These are phyloP conservation scores for Pseudocercospora fuligena DNA, from an alignment of 2,329 filamentous ascomycete genomes.

Conservation along the genomic window DNA sequence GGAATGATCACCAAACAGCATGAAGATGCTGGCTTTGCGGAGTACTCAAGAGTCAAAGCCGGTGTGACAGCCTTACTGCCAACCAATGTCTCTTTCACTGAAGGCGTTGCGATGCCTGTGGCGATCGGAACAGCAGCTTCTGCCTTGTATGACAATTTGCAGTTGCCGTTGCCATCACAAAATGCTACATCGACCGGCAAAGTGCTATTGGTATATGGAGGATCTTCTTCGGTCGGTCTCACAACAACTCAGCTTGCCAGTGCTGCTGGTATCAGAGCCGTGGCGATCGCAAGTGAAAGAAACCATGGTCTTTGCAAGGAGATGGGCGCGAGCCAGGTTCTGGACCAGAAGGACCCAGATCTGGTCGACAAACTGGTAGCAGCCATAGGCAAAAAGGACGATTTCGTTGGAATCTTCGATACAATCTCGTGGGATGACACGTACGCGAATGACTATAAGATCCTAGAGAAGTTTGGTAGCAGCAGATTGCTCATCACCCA, in stretches of 20 bases:
- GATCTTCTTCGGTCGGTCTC: constrained; percentile 35
- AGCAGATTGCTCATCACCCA: constrained; percentile 10
- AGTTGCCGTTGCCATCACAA: constrained; percentile 33
- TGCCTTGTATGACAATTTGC: constrained; percentile 2
- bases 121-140: constrained; percentile 9
- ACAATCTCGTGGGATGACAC: constrained; percentile 14
- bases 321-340: constrained; percentile 34
- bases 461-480: constrained; percentile 14
- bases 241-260: constrained; percentile 37
- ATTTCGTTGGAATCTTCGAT: constrained; percentile 10
- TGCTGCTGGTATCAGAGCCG: constrained; percentile 36
- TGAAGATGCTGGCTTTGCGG: constrained; percentile 33
- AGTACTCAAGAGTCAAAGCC: constrained; percentile 38
- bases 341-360: constrained; percentile 39
- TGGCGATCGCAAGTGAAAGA: constrained; percentile 36
- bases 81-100: constrained; percentile 39
- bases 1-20: constrained; percentile 8
- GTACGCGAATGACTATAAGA: constrained; percentile 11
- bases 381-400: constrained; percentile 11
- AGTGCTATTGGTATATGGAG: constrained; percentile 30
- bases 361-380: constrained; percentile 43
- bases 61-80: constrained; percentile 44
- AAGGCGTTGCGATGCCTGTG: constrained; percentile 43
- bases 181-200: constrained; percentile 26
- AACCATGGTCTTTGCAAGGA: constrained; percentile 36